phyloP scores from a whole-genome alignment of 2,329 filamentous ascomycete genomes.

The Aureobasidium sp. region DNA sequence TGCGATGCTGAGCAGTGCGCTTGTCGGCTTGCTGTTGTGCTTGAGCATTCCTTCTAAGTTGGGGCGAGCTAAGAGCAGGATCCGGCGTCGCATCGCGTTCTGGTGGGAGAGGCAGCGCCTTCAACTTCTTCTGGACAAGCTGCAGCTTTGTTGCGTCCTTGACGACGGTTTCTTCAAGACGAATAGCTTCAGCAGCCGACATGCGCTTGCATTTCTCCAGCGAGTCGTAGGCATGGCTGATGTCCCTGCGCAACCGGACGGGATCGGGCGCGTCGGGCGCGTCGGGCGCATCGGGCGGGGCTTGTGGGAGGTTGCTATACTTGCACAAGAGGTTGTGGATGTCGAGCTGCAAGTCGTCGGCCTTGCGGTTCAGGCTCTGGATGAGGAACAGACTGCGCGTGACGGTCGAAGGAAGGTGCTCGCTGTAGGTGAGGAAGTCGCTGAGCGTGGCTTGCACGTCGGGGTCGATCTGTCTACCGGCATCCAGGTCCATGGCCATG shows the following conservation, averaged over 20 bases:
- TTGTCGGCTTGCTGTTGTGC: slow-evolving; percentile 17
- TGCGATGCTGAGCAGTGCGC: slow-evolving; percentile 17
- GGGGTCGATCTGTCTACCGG: slow-evolving; percentile 39
- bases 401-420: slow-evolving; percentile 60
- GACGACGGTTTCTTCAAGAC: slow-evolving; percentile 29
- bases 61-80: slow-evolving; percentile 28
- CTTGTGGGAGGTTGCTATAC: slow-evolving; percentile 45
- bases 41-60: slow-evolving; percentile 17
- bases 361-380: slow-evolving; percentile 42
- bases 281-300: slow-evolving; percentile 37
- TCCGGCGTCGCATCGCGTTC: slow-evolving; percentile 53
- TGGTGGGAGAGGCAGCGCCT: slow-evolving; percentile 53
- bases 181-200: slow-evolving; percentile 29
- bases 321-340: slow-evolving; percentile 43
- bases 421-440: slow-evolving; percentile 63
- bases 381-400: slow-evolving; percentile 58
- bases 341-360: slow-evolving; percentile 35
- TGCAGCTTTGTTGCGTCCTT: slow-evolving; percentile 46
- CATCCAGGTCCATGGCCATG: slow-evolving; percentile 17
- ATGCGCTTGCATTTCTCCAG: slow-evolving; percentile 32
- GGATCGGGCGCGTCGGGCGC: slow-evolving; percentile 45
- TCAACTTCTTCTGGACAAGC: slow-evolving; percentile 55
- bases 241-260: slow-evolving; percentile 46
- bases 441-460: slow-evolving; percentile 60
- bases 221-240: slow-evolving; percentile 48